Evolutionary conservation across 2,329 filamentous ascomycete species (phyloP), one percentile per base, ranked within the genome.

Genomic region (Fusarium tanahbumbuense): DNA sequence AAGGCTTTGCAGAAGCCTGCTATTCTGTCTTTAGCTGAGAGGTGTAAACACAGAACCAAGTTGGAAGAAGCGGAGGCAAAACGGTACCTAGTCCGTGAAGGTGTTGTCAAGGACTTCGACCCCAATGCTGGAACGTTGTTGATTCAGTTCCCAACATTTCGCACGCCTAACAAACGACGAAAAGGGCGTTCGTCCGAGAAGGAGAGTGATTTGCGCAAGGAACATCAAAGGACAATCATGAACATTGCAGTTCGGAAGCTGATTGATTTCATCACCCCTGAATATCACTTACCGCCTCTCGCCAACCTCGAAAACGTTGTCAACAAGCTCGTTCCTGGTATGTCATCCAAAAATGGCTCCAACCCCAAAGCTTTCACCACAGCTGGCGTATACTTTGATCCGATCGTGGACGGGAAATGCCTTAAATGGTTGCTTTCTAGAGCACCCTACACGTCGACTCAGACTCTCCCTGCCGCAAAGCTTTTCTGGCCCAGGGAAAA

Each of bases 1-100:
- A 78, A 78, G 12, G 93, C 94, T 0, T 81, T 98, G 4, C 88
- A 88, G 65, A 89, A 89, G 57, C 81, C 86, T 0, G 83, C 88
- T 0, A 84, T 98, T 8, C 79, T 95, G 3, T 79, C 81, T 0
- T 80, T 97, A 53, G 84, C 91, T 2, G 76, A 82, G 18, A 84
- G 84, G 32, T 86, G 87, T 30, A 82, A 85, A 47, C 73, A 72
- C 15, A 84, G 82, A 9, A 80, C 82, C 0, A 72, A 79, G 5
- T 71, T 77, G 3, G 81, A 87, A 52, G 86, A 87, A 37, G 79
- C 81, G 3, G 81, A 87, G 60, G 90, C 89, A 0, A 80, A 87
- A 22, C 75, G 82, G 10, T 80, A 92, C 9, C 82, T 93, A n/a
- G 57, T 79, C 18, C 77, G 80, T 34, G 82, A 83, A 44, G 76